These are phyloP conservation scores for Trametes cubensis DNA, from an alignment of 768 basidiomycete genomes.

Conservation along the genomic window DNA sequence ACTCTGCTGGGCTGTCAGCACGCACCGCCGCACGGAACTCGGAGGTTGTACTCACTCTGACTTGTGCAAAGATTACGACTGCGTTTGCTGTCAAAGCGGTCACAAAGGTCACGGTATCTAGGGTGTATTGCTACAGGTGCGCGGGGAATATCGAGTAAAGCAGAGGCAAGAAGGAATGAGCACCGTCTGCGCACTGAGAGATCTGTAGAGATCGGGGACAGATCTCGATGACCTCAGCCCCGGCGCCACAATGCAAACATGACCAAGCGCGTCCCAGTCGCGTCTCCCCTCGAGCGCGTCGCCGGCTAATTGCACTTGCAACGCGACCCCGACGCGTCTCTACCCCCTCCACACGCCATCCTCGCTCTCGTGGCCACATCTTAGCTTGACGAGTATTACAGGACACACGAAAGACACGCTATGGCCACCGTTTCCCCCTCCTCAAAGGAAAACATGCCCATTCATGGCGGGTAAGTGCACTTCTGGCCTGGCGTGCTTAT, in stretches of 20 bases:
- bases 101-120: not conserved
- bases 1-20: conserved; percentile 16
- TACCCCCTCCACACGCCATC: not conserved
- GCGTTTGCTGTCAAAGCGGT: too few species aligned
- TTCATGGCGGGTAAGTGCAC: conserved; percentile 19
- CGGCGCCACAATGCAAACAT: conserved; percentile 21
- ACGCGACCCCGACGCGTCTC: conserved; percentile 20
- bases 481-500: conserved; percentile 1
- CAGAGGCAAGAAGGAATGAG: not conserved
- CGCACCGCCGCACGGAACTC: conserved; percentile 19
- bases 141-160: not conserved
- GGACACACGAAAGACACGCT: not conserved
- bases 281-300: conserved; percentile 6
- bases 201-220: not conserved
- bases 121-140: not conserved
- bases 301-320: not conserved
- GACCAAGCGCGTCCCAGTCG: conserved; percentile 25
- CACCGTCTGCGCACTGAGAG: not conserved
- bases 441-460: conserved; percentile 27
- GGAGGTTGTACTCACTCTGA: conserved; percentile 14
- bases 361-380: not conserved
- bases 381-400: not conserved
- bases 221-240: conserved; percentile 20
- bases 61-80: not conserved
- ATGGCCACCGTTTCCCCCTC: conserved; percentile 22